Evolutionary conservation across 2,329 filamentous ascomycete species (phyloP).

Genomic region (Metarhizium guizhouense): DNA sequence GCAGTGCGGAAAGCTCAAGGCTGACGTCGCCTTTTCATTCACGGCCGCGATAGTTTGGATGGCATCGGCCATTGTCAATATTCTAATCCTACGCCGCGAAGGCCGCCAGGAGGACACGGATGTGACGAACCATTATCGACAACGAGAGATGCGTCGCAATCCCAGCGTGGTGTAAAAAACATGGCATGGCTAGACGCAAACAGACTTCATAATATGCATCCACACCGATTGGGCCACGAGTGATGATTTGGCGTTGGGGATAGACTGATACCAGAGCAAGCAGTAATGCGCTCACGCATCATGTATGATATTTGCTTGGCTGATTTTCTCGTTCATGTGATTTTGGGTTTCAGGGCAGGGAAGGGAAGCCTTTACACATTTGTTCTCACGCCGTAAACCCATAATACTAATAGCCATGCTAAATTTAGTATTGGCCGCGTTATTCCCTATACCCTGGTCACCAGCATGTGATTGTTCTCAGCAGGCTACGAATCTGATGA

Average conservation of each 20-base stretch:
- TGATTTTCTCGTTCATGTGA: not conserved
- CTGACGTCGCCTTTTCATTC: constrained; percentile 57
- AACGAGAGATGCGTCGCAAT: not conserved
- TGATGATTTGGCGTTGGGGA: not conserved
- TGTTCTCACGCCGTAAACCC: too few species aligned
- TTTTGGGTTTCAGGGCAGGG: not conserved
- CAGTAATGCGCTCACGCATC: not conserved
- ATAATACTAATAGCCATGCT: too few species aligned
- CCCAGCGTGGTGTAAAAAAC: not conserved
- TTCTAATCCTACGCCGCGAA: not conserved
- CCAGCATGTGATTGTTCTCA: not conserved
- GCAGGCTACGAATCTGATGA: not conserved
- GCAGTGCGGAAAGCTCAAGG: constrained; percentile 54
- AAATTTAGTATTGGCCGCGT: not conserved
- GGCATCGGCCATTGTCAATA: constrained; percentile 38
- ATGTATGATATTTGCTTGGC: not conserved
- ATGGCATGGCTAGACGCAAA: too few species aligned
- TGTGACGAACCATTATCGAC: not conserved
- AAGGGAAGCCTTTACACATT: not conserved
- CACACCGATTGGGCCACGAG: too few species aligned
- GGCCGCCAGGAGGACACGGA: not conserved
- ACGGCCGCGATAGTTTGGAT: constrained; percentile 58
- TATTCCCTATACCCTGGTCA: not conserved
- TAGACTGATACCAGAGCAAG: not conserved
- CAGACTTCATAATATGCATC: too few species aligned